Base-by-base conservation (phyloP, 23 red algal species). In the Cyanidioschyzon merolae region DNA sequence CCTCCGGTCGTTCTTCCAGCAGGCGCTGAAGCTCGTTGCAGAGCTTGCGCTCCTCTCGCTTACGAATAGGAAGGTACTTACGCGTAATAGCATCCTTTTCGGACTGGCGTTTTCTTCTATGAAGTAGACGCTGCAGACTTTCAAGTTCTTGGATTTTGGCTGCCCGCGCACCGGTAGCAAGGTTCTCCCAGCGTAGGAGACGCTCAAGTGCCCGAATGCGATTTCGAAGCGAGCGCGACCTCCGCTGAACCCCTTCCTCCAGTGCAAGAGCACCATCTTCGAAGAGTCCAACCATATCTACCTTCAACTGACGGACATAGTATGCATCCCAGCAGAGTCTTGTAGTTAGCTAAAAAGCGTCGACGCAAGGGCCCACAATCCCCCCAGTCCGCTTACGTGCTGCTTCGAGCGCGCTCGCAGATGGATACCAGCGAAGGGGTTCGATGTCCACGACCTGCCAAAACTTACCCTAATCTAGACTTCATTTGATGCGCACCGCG, bases 31-130 rank as follows among this genome's bases (percentile, higher is more conserved):
- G 45, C 21, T 21, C 21, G 45, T 21, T 7, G 21, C 7, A 21
- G 45, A 54, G 7, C 45, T 21, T 54, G 45, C 45, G 45, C 21
- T 54, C 45, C 45, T 54, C 45, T 21, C 7, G 7, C 45, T 54
- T 54, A 21, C 45, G 45, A 54, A 54, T 7, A 54, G 45, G 45
- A 7, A 54, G 45, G 45, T 54, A 54, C 45, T 54, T 54, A 21
- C 45, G 45, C 12, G 45, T 54, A 21, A 54, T 54, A 7, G 45
- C 45, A 7, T 7, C 45, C 21, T 54, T 54, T 54, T 54, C 45
- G 7, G 45, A 7, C 1, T 80, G 35, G 37, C 89, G 77, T 41
- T 83, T 77, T 32, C 75, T 58, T 40, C 75, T 36, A 29, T 91
- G 83, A 63, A 54, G 30, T 32, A 32, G 12, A 3, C n/a, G 3